Percentiles rank a stretch among this genome's conserved stretches.
phyloP scores from a whole-genome alignment of 2,329 filamentous ascomycete species.

The Trichoderma hamatum region DNA sequence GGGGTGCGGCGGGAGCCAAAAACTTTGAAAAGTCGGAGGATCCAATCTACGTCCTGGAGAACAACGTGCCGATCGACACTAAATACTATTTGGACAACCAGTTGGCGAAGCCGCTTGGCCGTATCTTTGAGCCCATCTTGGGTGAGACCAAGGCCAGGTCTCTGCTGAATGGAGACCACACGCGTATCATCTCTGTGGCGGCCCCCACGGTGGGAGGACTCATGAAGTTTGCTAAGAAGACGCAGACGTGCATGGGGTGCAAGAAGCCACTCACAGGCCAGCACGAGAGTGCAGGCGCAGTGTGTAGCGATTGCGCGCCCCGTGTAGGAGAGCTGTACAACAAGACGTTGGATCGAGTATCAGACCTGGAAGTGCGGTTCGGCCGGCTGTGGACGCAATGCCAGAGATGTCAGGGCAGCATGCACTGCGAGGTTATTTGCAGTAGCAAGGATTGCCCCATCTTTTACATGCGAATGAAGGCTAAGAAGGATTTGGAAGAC shows the following conservation, averaged over 20 bases:
- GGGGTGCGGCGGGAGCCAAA: conserved; percentile 83
- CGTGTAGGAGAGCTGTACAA: conserved; percentile 92
- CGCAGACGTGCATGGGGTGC: conserved; percentile 97
- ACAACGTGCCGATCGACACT: conserved; percentile 97
- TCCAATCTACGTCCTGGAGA: conserved; percentile 93
- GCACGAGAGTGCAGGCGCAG: conserved; percentile 79
- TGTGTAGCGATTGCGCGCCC: conserved; percentile 83
- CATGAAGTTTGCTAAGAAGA: conserved; percentile 99
- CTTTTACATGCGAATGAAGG: conserved; percentile 99
- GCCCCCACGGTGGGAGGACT: conserved; percentile 88
- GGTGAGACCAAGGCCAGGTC: conserved; percentile 89
- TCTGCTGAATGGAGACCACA: conserved; percentile 89
- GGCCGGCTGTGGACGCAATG: conserved; percentile 96
- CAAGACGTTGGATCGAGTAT: conserved; percentile 83
- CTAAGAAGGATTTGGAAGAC: conserved; percentile 98
- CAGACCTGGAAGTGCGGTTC: conserved; percentile 91
- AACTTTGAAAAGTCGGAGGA: conserved; percentile 98
- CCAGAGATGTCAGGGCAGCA: conserved; percentile 93
- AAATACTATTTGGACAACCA: conserved; percentile 99
- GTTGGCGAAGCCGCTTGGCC: conserved; percentile 86
- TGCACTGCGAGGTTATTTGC: conserved; percentile 98
- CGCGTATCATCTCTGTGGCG: conserved; percentile 88
- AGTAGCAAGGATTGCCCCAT: conserved; percentile 96
- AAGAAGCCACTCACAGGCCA: conserved; percentile 89
- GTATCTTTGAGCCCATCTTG: conserved; percentile 97